Base-by-base conservation (phyloP, 2,329 filamentous ascomycete species). In the Aspergillus brasiliensis region DNA sequence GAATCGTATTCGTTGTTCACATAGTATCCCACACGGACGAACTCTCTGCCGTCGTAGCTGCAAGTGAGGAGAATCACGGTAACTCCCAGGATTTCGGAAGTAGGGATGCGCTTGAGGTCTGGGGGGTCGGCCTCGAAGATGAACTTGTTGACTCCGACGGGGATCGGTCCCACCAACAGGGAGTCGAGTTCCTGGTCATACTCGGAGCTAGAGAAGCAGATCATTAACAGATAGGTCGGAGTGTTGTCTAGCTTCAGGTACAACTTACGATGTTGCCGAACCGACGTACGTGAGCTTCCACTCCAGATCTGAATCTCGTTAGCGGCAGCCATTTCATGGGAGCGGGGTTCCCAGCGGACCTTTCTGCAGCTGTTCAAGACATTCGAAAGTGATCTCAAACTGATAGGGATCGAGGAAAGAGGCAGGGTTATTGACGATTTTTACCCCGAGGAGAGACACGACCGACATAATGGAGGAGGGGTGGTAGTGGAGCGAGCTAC, bases 221-320 rank as follows among this genome's bases (percentile, higher is more conserved):
- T 15, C 5, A 70, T 69, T 57, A 66, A 31, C 61, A 64, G 42
- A 54, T 19, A 13, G 11, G 62, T 63, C 19, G 15, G n/a, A 17
- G 40, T 21, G 23, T 25, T 21, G 17, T 34, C 2, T 31, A 3
- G 31, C 19, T 28, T 38, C 2, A 21, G 13, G 31, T 21, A 11
- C 7, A 19, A 23, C 90, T 82, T 84, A 96, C 91, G 92, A 97
- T 59, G 94, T 98, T 65, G 96, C 95, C 69, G 95, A 99, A 73
- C 95, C 96, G 74, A 99, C 95, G 71, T 99, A 99, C 77, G 92
- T 99, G 71, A 99, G 84, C 81, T 99, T 99, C 95, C 95, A 99
- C 81, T 99, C 95, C 63, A 99, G 88, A 80, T 99, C 95, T 96
- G 71, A 55, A 47, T 54, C 52, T 47, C 31, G 66, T 70, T 58